These are phyloP conservation scores for Pisolithus albus DNA, from an alignment of 768 basidiomycete genomes.

Conservation along the genomic window DNA sequence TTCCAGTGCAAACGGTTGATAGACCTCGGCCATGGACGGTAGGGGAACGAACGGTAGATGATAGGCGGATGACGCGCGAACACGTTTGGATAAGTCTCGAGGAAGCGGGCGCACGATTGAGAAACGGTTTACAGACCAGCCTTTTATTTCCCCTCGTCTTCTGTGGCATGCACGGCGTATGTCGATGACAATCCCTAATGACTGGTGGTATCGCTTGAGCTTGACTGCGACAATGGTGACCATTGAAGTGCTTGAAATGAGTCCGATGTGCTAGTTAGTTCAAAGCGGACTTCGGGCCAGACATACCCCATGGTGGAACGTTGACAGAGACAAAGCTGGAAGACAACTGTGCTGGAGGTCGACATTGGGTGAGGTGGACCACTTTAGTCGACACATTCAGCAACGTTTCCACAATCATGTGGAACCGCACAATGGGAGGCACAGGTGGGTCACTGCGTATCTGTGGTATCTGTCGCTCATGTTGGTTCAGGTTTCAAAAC, in stretches of 20 bases:
- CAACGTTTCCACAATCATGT: background rate
- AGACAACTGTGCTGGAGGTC: too few relatives aligned
- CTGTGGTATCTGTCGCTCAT: background rate
- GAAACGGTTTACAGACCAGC: background rate
- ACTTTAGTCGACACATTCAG: background rate
- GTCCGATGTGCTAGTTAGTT: background rate
- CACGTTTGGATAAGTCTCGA: background rate
- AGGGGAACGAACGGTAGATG: background rate
- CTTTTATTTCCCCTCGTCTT: background rate
- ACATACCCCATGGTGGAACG: too few relatives aligned
- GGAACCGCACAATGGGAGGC: background rate
- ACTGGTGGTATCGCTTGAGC: background rate
- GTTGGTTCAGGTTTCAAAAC: too few relatives aligned
- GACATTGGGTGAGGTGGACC: too few relatives aligned
- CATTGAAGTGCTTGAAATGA: background rate
- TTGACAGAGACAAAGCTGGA: too few relatives aligned
- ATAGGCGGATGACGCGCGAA: background rate
- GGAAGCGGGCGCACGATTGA: background rate
- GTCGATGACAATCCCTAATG: background rate
- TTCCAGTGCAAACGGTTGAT: slow-evolving; percentile 8
- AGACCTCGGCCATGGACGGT: background rate
- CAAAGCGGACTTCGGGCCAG: background rate
- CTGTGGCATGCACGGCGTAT: background rate
- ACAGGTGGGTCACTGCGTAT: background rate
- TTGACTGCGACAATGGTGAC: background rate